Conservation (phyloP, 139 green algal genomes). For the Auxenochlorella pyrenoidosa region DNA sequence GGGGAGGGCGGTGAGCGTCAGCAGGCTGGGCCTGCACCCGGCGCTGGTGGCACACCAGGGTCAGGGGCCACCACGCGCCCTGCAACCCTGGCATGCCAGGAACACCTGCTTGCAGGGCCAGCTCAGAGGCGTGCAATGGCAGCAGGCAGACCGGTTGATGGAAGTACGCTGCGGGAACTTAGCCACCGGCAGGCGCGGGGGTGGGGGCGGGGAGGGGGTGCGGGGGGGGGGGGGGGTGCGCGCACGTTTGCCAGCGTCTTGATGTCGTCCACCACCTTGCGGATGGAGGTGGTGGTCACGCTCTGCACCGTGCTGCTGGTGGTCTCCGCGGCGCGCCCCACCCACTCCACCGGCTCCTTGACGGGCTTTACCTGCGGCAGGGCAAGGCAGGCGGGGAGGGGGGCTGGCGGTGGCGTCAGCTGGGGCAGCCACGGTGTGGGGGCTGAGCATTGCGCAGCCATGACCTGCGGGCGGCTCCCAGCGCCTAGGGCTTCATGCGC, state of each 20-base stretch:
- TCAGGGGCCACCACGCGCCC: background rate
- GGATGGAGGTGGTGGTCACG: slow-evolving; percentile 16
- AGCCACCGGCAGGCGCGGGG: no score
- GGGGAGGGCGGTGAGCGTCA: background rate
- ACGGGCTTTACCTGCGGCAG: background rate
- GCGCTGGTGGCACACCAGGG: background rate
- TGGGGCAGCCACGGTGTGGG: no score
- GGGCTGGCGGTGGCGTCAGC: no score
- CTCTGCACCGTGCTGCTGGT: slow-evolving; percentile 25
- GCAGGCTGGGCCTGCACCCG: background rate
- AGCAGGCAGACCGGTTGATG: no score
- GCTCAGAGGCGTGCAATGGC: no score
- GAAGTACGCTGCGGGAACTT: no score
- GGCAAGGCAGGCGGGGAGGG: no score
- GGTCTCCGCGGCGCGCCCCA: slow-evolving; percentile 29
- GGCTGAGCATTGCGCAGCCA: no score
- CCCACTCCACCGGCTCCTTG: slow-evolving; percentile 18
- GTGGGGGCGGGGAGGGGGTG: no score
- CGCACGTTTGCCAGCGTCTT: slow-evolving; percentile 23
- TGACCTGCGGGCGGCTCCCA: no score
- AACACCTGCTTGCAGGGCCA: no score
- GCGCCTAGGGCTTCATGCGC: no score
- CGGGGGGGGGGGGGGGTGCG: background rate
- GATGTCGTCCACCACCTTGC: slow-evolving; percentile 28
- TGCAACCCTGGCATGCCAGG: background rate